Base-by-base conservation (phyloP, 257 asterid species). In the Prunella vulgaris region DNA sequence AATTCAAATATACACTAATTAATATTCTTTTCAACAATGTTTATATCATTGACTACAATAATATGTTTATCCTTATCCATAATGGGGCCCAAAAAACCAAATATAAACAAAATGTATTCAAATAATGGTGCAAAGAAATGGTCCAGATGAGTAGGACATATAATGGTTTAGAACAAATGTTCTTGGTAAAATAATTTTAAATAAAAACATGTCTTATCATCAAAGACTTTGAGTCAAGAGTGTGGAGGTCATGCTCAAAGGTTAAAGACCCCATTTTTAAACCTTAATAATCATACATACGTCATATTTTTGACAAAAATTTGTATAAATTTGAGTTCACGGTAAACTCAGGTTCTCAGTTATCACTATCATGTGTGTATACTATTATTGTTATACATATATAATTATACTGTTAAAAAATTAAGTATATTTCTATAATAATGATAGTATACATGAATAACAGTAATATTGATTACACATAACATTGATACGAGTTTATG, bases 21-120 rank as follows among this genome's bases (percentile, higher is more conserved):
- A 18, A 22, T 32, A 53, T 54, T 21, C 15, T 3, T 21, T 48
- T 5, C 24, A 15, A 13, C 22, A 58, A 58, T 60, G 22, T 38
- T 25, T 10, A 52, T 12, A 18, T 30, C 32, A 30, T 66, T 72
- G 25, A 53, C 49, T 53, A 3, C 49, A 40, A 37, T 21, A 33
- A 38, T 69, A 40, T 20, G 18, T 10, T 18, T 7, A 54, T 73
- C 80, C 72, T 76, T 32, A 70, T 69, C 76, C 72, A 44, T 12
- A 57, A 15, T 24, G 10, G 63, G 80, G 68, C 57, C 14, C 0
- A 44, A n/a, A 37, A 63, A 37, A 59, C 25, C 30, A 38, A 53
- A 20, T 21, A 52, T n/a, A 57, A 60, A 66, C 7, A 0, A 13
- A 51, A 24, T 40, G 18, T 8, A 25, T 25, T 13, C 28, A 72